Conservation (phyloP, 192 early-diverging fungal genomes). For the Dimargaris verticillata region DNA sequence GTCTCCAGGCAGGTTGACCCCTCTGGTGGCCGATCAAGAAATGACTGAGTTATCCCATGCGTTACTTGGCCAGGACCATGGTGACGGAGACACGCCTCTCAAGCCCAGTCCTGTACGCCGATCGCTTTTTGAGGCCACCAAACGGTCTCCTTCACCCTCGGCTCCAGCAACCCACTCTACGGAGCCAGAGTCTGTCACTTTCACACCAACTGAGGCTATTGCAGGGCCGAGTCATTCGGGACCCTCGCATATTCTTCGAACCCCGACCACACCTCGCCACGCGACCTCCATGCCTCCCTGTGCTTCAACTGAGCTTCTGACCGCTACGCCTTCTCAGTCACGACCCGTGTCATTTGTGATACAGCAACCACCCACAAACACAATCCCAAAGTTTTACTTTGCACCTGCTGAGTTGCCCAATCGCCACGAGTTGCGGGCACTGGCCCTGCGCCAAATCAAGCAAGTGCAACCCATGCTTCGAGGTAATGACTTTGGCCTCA, state of each 20-base stretch:
- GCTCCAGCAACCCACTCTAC: not conserved
- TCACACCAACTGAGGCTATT: not conserved
- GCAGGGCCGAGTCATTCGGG: not conserved
- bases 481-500: constrained; percentile 25
- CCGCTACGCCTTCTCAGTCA: constrained; percentile 2
- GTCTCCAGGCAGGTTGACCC: too few species aligned
- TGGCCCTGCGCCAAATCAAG: constrained; percentile 18
- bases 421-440: constrained; percentile 14
- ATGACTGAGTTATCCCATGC: not conserved
- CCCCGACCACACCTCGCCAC: constrained; percentile 4
- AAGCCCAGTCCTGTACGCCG: constrained; percentile 4
- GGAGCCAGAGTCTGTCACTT: not conserved
- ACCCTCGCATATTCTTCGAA: not conserved
- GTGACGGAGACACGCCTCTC: not conserved
- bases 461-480: constrained; percentile 20
- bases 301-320: constrained; percentile 1
- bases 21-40: not conserved
- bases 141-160: not conserved
- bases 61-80: not conserved
- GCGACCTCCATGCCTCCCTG: not conserved
- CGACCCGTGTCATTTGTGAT: not conserved
- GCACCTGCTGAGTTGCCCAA: constrained; percentile 19
- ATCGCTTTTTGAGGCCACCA: constrained; percentile 2
- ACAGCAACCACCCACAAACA: not conserved
- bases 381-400: constrained; percentile 21